Conservation (phyloP, 2,329 filamentous ascomycete species). For the Nothophaeocryptopus gaeumannii region DNA sequence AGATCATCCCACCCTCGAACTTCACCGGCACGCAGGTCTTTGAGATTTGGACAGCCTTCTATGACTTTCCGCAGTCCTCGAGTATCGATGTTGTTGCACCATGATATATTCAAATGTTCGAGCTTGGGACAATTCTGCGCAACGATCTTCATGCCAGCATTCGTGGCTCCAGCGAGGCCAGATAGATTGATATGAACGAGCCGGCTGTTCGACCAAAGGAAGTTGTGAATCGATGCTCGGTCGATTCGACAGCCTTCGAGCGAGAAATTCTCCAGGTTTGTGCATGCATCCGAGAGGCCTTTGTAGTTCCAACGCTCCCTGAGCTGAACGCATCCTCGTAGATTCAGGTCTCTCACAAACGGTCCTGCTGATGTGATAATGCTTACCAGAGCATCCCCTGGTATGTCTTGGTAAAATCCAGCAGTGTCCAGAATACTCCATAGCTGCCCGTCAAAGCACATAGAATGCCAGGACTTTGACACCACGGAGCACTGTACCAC, state of each 20-base stretch:
- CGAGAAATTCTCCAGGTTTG: constrained; percentile 81
- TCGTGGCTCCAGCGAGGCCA: constrained; percentile 74
- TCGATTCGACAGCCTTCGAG: constrained; percentile 89
- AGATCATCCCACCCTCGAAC: constrained; percentile 74
- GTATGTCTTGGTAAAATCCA: constrained; percentile 83
- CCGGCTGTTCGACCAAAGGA: constrained; percentile 71
- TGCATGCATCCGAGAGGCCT: constrained; percentile 77
- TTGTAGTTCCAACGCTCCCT: constrained; percentile 75
- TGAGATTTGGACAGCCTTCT: constrained; percentile 67
- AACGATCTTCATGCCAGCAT: constrained; percentile 82
- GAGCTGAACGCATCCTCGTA: constrained; percentile 87
- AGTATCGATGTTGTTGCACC: constrained; percentile 84
- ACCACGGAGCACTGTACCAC: constrained; percentile 75
- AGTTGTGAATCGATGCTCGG: constrained; percentile 72
- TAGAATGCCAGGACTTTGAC: constrained; percentile 72
- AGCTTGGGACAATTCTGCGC: constrained; percentile 75
- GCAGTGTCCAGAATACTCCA: constrained; percentile 77
- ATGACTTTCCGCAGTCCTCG: constrained; percentile 71
- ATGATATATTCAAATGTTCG: constrained; percentile 85
- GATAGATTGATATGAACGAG: constrained; percentile 85
- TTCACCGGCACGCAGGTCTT: constrained; percentile 78
- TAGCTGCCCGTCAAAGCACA: constrained; percentile 92
- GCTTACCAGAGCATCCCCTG: constrained; percentile 75
- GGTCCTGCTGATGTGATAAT: constrained; percentile 83
- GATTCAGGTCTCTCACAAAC: constrained; percentile 85